Percentiles rank a stretch among this genome's conserved stretches.
phyloP scores from a whole-genome alignment of 768 basidiomycete species.

The Lyophyllum decastes region DNA sequence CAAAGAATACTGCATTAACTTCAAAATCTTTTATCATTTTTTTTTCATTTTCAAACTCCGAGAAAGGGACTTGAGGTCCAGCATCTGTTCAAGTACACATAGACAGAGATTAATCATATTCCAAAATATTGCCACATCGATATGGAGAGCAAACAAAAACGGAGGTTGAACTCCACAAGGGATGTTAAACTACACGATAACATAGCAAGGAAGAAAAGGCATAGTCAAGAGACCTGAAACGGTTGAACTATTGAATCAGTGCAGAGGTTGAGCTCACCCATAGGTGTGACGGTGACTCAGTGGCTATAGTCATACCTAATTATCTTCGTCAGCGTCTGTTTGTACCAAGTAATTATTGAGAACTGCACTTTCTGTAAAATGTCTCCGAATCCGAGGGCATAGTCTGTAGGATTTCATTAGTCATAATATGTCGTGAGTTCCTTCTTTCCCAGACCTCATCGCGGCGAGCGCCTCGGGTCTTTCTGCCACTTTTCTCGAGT shows the following conservation, averaged over 20 bases:
- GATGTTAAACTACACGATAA: slow-evolving; percentile 6
- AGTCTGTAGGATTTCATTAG: slow-evolving; percentile 33
- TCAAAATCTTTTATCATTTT: neutral
- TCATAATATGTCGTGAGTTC: neutral
- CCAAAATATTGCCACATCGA: neutral
- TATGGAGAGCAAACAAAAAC: neutral
- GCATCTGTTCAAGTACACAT: neutral
- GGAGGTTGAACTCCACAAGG: slow-evolving; percentile 9
- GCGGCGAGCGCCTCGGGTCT: slow-evolving; percentile 60
- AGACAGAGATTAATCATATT: neutral
- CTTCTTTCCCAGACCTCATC: slow-evolving; percentile 43
- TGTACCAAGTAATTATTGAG: neutral
- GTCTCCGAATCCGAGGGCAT: slow-evolving; percentile 77
- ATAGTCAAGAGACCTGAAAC: neutral
- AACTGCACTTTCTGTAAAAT: slow-evolving; percentile 79
- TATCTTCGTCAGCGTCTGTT: neutral
- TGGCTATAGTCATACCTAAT: slow-evolving; percentile 46
- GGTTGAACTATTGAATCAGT: neutral
- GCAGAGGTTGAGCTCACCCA: slow-evolving; percentile 16
- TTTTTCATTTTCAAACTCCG: slow-evolving; percentile 17
- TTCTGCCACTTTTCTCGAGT: slow-evolving; percentile 58
- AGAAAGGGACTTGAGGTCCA: neutral
- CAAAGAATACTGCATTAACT: neutral
- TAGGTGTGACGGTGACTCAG: slow-evolving; percentile 18
- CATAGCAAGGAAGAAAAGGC: neutral